Percentiles rank a stretch among this genome's conserved stretches.
Evolutionary conservation across 306 rosid species (phyloP).

Genomic region (Trifolium dubium): DNA sequence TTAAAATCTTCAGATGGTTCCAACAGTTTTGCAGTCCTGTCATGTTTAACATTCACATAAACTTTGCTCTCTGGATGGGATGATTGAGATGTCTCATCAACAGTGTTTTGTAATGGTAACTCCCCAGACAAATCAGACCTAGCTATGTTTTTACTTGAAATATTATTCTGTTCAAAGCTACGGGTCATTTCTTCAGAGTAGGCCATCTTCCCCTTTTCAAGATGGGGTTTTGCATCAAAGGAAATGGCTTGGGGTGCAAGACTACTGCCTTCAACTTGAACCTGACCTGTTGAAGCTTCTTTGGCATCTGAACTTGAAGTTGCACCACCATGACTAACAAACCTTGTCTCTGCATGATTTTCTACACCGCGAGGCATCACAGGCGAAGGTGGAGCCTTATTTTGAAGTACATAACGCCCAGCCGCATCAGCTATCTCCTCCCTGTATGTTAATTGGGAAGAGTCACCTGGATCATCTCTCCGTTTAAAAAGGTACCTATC

Average conservation of each 20-base stretch:
- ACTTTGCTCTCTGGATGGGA: slow-evolving; percentile 48
- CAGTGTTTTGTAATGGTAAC: slow-evolving; percentile 38
- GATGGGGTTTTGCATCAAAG: slow-evolving; percentile 50
- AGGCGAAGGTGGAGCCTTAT: slow-evolving; percentile 58
- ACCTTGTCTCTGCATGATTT: slow-evolving; percentile 47
- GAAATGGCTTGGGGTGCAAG: slow-evolving; percentile 39
- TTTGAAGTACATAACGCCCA: slow-evolving; percentile 58
- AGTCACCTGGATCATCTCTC: slow-evolving; percentile 68
- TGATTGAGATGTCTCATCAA: slow-evolving; percentile 48
- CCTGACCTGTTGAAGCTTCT: slow-evolving; percentile 44
- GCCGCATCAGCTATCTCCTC: slow-evolving; percentile 62
- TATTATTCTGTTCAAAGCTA: slow-evolving; percentile 37
- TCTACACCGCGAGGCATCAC: slow-evolving; percentile 41
- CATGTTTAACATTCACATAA: slow-evolving; percentile 32
- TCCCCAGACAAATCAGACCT: slow-evolving; percentile 50
- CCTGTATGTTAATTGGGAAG: slow-evolving; percentile 49
- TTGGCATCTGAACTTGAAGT: slow-evolving; percentile 49
- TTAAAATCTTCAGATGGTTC: slow-evolving; percentile 45
- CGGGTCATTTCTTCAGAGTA: slow-evolving; percentile 41
- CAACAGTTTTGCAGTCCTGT: slow-evolving; percentile 35
- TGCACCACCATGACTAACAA: slow-evolving; percentile 44
- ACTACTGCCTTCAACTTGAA: slow-evolving; percentile 46
- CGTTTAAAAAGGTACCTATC: slow-evolving; percentile 88
- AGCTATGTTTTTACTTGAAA: slow-evolving; percentile 38
- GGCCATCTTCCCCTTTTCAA: slow-evolving; percentile 50